Conservation (phyloP, 805 yeast species). For the Hanseniaspora jakobsenii region DNA sequence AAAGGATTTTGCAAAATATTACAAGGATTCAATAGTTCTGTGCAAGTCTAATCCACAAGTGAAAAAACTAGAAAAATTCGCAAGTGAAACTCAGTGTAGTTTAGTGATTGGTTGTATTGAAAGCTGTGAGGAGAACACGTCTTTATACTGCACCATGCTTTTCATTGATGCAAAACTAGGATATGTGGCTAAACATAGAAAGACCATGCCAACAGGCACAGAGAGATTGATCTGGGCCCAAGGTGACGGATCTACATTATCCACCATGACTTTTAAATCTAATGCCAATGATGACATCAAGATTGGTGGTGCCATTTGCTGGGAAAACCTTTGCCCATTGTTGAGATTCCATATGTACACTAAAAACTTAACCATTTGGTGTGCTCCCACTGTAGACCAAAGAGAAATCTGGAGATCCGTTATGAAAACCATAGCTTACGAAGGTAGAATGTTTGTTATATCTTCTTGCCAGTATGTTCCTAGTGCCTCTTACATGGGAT, state of each 20-base stretch:
- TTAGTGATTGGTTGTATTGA: slow-evolving; percentile 35
- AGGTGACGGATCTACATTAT: slow-evolving; percentile 37
- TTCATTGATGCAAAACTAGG: slow-evolving; percentile 27
- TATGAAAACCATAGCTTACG: slow-evolving; percentile 34
- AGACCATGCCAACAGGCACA: slow-evolving; percentile 35
- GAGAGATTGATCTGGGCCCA: slow-evolving; percentile 37
- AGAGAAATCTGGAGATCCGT: slow-evolving; percentile 35
- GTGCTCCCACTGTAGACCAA: slow-evolving; percentile 37
- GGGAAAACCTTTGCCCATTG: slow-evolving; percentile 37
- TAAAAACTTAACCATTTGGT: slow-evolving; percentile 33
- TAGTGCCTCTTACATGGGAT: slow-evolving; percentile 22
- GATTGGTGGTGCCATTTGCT: slow-evolving; percentile 38
- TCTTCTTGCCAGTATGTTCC: slow-evolving; percentile 34
- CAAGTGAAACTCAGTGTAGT: slow-evolving; percentile 29
- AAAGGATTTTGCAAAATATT: slow-evolving; percentile 31
- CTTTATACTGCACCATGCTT: slow-evolving; percentile 33
- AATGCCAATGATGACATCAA: slow-evolving; percentile 25
- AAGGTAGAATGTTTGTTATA: slow-evolving; percentile 33
- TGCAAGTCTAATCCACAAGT: slow-evolving; percentile 26
- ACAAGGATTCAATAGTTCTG: slow-evolving; percentile 28
- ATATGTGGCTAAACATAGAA: slow-evolving; percentile 31
- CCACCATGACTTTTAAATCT: slow-evolving; percentile 27
- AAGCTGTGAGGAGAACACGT: slow-evolving; percentile 25
- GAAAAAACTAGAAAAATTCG: slow-evolving; percentile 26
- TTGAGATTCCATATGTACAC: slow-evolving; percentile 33